A percentile compares a stretch with the other conserved stretches of the same genome.
Evolutionary conservation across 331 rosid genomes (phyloP).

Genomic region (Telfairia occidentalis): DNA sequence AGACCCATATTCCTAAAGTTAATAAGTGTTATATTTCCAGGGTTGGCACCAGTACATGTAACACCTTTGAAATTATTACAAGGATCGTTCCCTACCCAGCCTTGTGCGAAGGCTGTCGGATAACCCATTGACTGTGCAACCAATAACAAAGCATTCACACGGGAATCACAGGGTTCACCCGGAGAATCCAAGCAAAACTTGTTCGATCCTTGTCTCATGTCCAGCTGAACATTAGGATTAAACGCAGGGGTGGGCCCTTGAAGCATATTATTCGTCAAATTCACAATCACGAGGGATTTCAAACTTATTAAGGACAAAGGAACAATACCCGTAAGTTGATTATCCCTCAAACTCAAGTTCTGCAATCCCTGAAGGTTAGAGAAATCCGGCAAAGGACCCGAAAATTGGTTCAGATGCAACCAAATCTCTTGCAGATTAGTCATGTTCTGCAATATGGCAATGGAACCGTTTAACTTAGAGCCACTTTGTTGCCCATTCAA

Average conservation of each 20-base stretch:
- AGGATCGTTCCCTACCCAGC: conserved; percentile 72
- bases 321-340: conserved; percentile 57
- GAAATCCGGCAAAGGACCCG: conserved; percentile 68
- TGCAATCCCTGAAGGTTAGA: conserved; percentile 18
- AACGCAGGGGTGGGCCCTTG: conserved; percentile 66
- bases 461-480: conserved; percentile 51
- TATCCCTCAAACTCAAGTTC: conserved; percentile 47
- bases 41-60: conserved; percentile 21
- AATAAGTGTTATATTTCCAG: conserved; percentile 28
- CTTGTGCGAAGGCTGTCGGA: conserved; percentile 40
- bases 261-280: conserved; percentile 52
- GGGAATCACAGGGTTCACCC: conserved; percentile 34
- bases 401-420: conserved; percentile 50
- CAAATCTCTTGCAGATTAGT: conserved; percentile 30
- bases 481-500: conserved; percentile 45
- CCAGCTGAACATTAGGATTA: conserved; percentile 19
- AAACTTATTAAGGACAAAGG: conserved; percentile 42
- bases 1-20: conserved; percentile 48
- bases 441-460: conserved; percentile 47
- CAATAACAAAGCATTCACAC: conserved; percentile 38
- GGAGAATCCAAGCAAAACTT: conserved; percentile 30
- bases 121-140: conserved; percentile 31
- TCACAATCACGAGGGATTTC: conserved; percentile 26
- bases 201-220: conserved; percentile 24
- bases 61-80: conserved; percentile 55